Evolutionary conservation across 352 stramenopile species (phyloP), one percentile per base, ranked within the genome.

Genomic region (Phytophthora fragariaefolia): DNA sequence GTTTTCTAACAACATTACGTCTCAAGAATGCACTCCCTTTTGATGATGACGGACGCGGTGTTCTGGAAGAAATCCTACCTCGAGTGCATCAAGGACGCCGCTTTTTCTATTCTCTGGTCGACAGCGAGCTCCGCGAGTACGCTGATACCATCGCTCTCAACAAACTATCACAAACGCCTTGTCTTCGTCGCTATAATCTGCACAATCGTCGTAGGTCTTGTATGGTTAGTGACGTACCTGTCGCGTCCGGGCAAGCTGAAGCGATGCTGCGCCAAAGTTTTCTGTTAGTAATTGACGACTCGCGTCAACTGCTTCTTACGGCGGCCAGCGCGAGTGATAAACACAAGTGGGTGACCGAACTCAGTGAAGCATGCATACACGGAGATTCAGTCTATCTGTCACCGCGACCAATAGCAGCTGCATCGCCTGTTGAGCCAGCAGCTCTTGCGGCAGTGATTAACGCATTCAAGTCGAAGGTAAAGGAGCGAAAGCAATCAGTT

Each of bases 331-430:
- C 42, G 2, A 71, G 73, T 42, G 76, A 89, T 20, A 87, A 84
- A 52, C 71, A 72, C 24, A 71, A 69, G n/a, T 89, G 82, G 82
- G 79, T 85, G 72, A 23, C 38, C 0, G 76, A 73, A 8, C 60
- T 90, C 22, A 61, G 10, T 1, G 48, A 79, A 20, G 70, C 73
- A 30, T 60, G 61, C 5, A 40, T 30, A 3, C 49, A 70, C 18
- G 59, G 66, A 7, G 49, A 64, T 17, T 57, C 66, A 2, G 28
- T 70, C 3, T 69, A 55, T 8, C 60, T 69, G 23, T 55, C 58
- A 6, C 27, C 53, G 30, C 60, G 58, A 17, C 58, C 58, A 17
- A 54, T 32, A 9, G 20, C 23, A 18, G n/a, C 18, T 56, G 32
- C 45, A n/a, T 47, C 58, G 22, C 55, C 58, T 13, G 24, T 40